phyloP scores from a whole-genome alignment of 805 yeast genomes.

The Phaffomyces opuntiae region DNA sequence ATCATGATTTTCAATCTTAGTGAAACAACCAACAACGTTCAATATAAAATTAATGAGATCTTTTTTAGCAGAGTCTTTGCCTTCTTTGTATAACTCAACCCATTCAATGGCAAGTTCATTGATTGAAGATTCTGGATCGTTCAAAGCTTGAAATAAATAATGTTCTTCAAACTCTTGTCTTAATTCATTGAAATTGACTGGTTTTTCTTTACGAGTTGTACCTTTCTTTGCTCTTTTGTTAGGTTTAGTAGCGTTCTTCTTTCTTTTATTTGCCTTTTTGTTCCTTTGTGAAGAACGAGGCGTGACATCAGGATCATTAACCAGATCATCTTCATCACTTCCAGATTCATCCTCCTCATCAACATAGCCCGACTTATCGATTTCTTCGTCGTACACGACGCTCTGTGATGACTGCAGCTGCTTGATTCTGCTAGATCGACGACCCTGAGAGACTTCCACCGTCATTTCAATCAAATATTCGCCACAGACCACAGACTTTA shows the following conservation, averaged over 20 bases:
- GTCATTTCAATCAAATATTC: neutral
- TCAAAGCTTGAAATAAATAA: slow-evolving; percentile 42
- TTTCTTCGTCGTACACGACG: slow-evolving; percentile 17
- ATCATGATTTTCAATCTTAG: slow-evolving; percentile 68
- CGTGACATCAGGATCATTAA: slow-evolving; percentile 7
- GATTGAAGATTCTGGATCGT: slow-evolving; percentile 42
- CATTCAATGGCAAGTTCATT: slow-evolving; percentile 49
- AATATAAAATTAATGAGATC: slow-evolving; percentile 63
- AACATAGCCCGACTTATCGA: slow-evolving; percentile 14
- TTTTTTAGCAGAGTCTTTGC: slow-evolving; percentile 43
- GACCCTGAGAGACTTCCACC: neutral
- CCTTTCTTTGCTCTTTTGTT: slow-evolving; percentile 1
- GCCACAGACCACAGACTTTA: neutral
- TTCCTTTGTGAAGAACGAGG: slow-evolving; percentile 9
- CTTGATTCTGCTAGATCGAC: slow-evolving; percentile 21
- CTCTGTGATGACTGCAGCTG: slow-evolving; percentile 13
- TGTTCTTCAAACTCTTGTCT: slow-evolving; percentile 39
- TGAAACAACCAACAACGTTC: slow-evolving; percentile 64
- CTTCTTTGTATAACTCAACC: slow-evolving; percentile 44
- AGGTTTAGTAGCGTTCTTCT: neutral
- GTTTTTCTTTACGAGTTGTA: neutral
- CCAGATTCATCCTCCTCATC: slow-evolving; percentile 17
- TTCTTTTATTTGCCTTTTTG: neutral
- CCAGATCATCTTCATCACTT: slow-evolving; percentile 14
- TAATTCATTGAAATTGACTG: slow-evolving; percentile 28